A percentile compares a stretch with the other conserved stretches of the same genome.
Conservation (phyloP, 768 basidiomycete genomes). For the Termitomyces sp. region DNA sequence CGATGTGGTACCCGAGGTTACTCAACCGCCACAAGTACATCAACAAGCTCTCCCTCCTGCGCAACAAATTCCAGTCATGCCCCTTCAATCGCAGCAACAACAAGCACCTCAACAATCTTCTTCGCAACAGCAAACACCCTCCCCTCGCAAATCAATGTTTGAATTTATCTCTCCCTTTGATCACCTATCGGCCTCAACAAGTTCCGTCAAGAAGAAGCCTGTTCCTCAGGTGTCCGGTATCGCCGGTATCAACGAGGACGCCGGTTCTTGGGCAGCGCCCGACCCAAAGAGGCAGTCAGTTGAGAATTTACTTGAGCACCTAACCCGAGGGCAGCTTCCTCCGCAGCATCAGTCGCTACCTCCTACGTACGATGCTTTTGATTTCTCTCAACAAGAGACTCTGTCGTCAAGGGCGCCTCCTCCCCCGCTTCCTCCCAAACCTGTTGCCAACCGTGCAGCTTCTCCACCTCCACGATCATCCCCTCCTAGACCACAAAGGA, state of each 20-base stretch:
- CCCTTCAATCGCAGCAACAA: constrained; percentile 23
- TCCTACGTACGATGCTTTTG: constrained; percentile 42
- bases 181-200: constrained; percentile 52
- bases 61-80: constrained; percentile 26
- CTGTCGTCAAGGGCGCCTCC: constrained; percentile 43
- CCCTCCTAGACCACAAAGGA: constrained; percentile 56
- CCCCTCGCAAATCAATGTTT: constrained; percentile 77
- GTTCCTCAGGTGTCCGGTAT: constrained; percentile 41
- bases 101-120: constrained; percentile 19
- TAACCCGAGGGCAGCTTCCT: constrained; percentile 45
- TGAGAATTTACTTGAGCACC: constrained; percentile 73
- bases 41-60: constrained; percentile 21
- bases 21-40: constrained; percentile 28
- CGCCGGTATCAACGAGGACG: constrained; percentile 49
- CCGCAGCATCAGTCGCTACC: constrained; percentile 27
- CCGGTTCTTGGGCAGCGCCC: constrained; percentile 44
- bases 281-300: constrained; percentile 80
- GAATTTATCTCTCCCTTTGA: constrained; percentile 85
- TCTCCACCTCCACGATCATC: constrained; percentile 58
- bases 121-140: constrained; percentile 44
- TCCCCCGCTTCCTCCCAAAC: constrained; percentile 61
- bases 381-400: constrained; percentile 39
- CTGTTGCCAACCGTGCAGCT: constrained; percentile 35
- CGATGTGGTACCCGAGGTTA: constrained; percentile 34
- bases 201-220: constrained; percentile 62